Conservation (phyloP, 1,139 yeast species). For the Diutina pseudorugosa region DNA sequence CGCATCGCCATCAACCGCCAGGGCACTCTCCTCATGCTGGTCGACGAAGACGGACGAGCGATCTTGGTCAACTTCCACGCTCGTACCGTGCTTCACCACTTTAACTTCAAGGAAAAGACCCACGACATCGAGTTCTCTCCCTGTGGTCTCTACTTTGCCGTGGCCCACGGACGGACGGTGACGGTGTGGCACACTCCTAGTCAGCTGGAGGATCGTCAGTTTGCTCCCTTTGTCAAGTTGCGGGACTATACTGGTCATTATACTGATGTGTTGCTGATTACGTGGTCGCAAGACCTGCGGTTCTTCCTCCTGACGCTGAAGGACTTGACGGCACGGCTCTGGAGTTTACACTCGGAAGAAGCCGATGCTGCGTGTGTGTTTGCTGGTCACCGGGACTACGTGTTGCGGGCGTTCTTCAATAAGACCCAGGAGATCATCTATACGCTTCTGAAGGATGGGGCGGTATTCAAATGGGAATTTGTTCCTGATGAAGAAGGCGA, state of each 20-base stretch:
- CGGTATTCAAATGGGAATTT: slow-evolving; percentile 86
- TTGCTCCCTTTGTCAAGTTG: slow-evolving; percentile 91
- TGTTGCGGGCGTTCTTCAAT: slow-evolving; percentile 77
- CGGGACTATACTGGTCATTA: slow-evolving; percentile 90
- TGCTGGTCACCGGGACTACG: slow-evolving; percentile 89
- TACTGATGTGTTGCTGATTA: slow-evolving; percentile 61
- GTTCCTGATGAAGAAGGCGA: slow-evolving; percentile 31
- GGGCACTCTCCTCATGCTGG: slow-evolving; percentile 69
- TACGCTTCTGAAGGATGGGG: slow-evolving; percentile 91
- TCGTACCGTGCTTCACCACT: slow-evolving; percentile 85
- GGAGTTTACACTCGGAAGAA: slow-evolving; percentile 64
- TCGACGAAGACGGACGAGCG: slow-evolving; percentile 89
- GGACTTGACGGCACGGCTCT: slow-evolving; percentile 84
- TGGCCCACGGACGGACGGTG: slow-evolving; percentile 69
- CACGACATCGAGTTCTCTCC: slow-evolving; percentile 74
- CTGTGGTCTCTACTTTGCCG: slow-evolving; percentile 78
- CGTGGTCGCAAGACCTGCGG: slow-evolving; percentile 88
- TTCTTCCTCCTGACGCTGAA: slow-evolving; percentile 79
- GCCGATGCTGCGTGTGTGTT: slow-evolving; percentile 73
- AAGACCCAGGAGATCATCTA: slow-evolving; percentile 78
- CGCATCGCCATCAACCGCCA: slow-evolving; percentile 76
- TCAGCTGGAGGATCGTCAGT: slow-evolving; percentile 62
- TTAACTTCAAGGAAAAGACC: slow-evolving; percentile 79
- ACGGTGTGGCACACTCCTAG: slow-evolving; percentile 95
- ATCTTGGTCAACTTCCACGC: slow-evolving; percentile 77